Evolutionary conservation across 176 grass and related monocot genomes (phyloP), one percentile per base, ranked within the genome.

Genomic region (Otatea glauca): DNA sequence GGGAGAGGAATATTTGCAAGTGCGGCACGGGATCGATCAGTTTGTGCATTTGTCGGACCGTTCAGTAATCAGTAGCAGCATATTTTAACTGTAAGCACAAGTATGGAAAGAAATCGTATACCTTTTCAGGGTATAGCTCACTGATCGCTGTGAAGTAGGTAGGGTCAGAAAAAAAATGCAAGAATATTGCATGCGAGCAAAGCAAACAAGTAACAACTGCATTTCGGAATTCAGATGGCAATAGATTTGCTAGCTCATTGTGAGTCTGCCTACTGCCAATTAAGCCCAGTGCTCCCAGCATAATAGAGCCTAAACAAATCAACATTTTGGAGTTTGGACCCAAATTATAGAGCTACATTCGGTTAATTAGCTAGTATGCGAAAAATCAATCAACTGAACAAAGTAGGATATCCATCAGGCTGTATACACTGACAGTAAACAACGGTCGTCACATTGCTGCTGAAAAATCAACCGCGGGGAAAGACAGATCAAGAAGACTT

Each of bases 61-160:
- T 32, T 66, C 24, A 65, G 23, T 44, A 35, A 34, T 65, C 42
- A 50, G 24, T 49, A 45, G 43, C 55, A 61, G 8, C 18, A 21
- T 37, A 35, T 34, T 58, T n/a, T 58, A 9, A 58, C 7, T 20
- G 18, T 15, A 61, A 10, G 37, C 56, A 41, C 27, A 20, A 73
- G 68, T 43, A 73, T 54, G 84, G 84, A 73, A 65, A 80, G 34
- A 54, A 66, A 73, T 45, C 60, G 60, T 87, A 56, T 63, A 55
- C 12, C 58, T 56, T 74, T 86, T 74, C 68, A 45, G 9, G 41
- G 8, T 25, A 14, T 32, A 67, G 34, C 53, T 18, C 9, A 18
- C 42, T 24, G 18, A 17, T 37, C 16, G 67, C 21, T 47, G 62
- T 18, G 16, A 61, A 1, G 37, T 15, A 27, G 56, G 54, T 43